These are phyloP conservation scores for Alternaria hordeiaustralica DNA, from an alignment of 2,329 filamentous ascomycete species.

Conservation along the genomic window DNA sequence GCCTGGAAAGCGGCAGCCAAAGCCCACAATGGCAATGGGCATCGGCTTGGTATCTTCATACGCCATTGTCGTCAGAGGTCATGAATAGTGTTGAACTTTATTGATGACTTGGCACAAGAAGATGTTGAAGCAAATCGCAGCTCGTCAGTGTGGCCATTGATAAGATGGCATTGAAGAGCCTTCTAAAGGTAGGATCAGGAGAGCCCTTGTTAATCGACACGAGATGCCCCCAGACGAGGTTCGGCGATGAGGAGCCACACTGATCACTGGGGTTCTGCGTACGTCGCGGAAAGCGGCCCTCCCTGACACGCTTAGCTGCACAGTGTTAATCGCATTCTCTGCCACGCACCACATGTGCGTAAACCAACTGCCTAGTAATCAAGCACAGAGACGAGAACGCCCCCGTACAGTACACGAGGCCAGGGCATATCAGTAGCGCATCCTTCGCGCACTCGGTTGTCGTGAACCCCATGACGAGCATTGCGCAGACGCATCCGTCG, in stretches of 20 bases:
- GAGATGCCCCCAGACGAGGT: not conserved
- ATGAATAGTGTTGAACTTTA: not conserved
- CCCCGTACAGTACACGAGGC: not conserved
- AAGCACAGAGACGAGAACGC: not conserved
- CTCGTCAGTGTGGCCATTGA: not conserved
- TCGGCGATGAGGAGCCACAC: not conserved
- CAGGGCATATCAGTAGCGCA: not conserved
- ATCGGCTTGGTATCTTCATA: constrained; percentile 10
- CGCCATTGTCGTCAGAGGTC: not conserved
- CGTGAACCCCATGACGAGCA: not conserved
- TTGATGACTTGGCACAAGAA: not conserved
- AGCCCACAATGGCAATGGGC: constrained; percentile 41
- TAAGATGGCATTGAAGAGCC: not conserved
- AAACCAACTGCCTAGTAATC: not conserved
- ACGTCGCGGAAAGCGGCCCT: not conserved
- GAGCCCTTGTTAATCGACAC: not conserved
- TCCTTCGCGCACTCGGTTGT: not conserved
- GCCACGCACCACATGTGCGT: not conserved
- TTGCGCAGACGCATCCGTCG: not conserved
- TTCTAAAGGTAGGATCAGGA: not conserved
- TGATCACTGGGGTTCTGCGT: not conserved
- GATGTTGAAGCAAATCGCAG: not conserved
- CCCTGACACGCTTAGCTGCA: not conserved
- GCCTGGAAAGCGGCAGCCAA: constrained; percentile 30
- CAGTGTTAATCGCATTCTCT: not conserved